phyloP scores from a whole-genome alignment of 179 eudicot species.

The Nepenthes alata region DNA sequence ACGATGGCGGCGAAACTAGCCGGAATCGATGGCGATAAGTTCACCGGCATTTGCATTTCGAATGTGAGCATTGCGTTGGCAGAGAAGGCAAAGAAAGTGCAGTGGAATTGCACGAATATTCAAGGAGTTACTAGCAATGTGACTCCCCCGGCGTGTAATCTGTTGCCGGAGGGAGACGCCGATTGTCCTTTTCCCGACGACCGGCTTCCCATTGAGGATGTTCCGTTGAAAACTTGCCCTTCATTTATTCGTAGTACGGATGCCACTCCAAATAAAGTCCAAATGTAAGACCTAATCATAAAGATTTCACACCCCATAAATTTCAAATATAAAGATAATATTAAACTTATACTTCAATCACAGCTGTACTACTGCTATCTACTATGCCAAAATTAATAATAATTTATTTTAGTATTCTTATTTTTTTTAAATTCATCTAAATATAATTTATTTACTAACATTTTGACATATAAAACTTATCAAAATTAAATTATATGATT shows the following conservation, averaged over 20 bases:
- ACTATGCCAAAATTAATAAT: no score
- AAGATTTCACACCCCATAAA: no score
- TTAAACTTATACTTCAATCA: no score
- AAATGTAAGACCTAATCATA: no score
- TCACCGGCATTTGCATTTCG: conserved; percentile 60
- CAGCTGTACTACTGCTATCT: no score
- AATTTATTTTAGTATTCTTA: no score
- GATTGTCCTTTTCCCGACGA: conserved; percentile 46
- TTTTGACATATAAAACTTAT: no score
- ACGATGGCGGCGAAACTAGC: conserved; percentile 48
- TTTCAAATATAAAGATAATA: no score
- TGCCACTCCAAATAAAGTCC: no score
- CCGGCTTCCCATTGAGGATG: conserved; percentile 43
- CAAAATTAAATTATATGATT: no score
- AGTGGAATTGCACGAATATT: conserved; percentile 57
- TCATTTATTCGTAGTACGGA: not conserved
- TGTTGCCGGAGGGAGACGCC: conserved; percentile 26
- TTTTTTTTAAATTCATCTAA: no score
- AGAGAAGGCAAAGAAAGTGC: conserved; percentile 40
- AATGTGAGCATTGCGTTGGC: conserved; percentile 49
- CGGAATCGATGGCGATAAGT: conserved; percentile 49
- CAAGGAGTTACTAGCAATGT: conserved; percentile 47
- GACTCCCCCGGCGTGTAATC: conserved; percentile 41
- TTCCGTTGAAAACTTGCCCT: conserved; percentile 34
- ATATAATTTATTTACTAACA: no score